Conservation (phyloP, 176 grass and related monocot species). For the Olyra latifolia region DNA sequence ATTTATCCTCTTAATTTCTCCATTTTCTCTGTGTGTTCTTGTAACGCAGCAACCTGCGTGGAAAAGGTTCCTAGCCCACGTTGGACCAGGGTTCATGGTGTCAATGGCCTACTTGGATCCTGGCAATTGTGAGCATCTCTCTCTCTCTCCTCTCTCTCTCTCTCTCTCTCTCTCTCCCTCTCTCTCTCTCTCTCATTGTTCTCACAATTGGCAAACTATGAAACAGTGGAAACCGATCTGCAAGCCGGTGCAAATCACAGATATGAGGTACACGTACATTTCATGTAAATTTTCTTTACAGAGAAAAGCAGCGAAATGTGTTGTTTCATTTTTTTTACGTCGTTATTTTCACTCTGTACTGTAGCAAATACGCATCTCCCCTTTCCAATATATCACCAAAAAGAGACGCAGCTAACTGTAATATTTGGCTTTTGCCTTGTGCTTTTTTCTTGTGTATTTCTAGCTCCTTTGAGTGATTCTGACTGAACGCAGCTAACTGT, state of each 20-base stretch:
- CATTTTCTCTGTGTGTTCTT: neutral
- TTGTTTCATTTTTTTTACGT: neutral
- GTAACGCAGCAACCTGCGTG: slow-evolving; percentile 52
- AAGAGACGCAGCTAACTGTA: neutral
- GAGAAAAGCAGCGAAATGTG: neutral
- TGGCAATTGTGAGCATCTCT: slow-evolving; percentile 62
- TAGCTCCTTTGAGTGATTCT: slow-evolving; percentile 95
- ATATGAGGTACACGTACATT: slow-evolving; percentile 81
- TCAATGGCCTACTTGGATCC: slow-evolving; percentile 93
- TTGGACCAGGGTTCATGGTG: slow-evolving; percentile 94
- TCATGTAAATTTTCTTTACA: neutral
- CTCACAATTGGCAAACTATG: slow-evolving; percentile 17
- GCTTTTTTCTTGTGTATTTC: neutral
- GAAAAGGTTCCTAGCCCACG: slow-evolving; percentile 74
- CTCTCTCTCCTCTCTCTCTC: neutral
- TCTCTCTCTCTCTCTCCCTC: neutral
- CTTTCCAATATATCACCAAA: neutral
- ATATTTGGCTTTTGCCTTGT: neutral
- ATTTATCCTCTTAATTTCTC: neutral
- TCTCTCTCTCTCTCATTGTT: neutral
- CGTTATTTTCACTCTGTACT: neutral
- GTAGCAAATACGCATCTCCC: neutral
- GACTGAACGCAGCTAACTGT: neutral
- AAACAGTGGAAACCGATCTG: slow-evolving; percentile 89
- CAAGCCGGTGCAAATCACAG: slow-evolving; percentile 84